These are phyloP conservation scores for Collybiopsis luxurians DNA, from an alignment of 768 basidiomycete genomes.

Conservation along the genomic window DNA sequence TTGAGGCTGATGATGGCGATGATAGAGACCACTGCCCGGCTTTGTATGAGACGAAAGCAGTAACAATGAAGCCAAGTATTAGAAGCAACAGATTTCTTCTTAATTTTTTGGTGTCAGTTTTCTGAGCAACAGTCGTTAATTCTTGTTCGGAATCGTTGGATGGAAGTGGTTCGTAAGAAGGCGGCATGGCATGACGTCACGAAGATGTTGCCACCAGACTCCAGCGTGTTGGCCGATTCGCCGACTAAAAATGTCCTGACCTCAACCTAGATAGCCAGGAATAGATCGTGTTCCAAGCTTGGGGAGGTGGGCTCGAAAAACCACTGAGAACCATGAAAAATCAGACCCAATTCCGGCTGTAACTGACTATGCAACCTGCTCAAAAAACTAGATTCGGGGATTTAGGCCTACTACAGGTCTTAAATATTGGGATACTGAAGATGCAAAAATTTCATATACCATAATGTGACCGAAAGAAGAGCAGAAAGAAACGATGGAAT, in stretches of 20 bases:
- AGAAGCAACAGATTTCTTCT: constrained; percentile 31
- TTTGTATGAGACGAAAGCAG: constrained; percentile 41
- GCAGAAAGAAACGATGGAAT: too few relatives aligned
- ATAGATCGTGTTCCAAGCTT: background rate
- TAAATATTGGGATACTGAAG: too few relatives aligned
- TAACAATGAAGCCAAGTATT: constrained; percentile 29
- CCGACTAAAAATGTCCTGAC: background rate
- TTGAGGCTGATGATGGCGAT: constrained; percentile 3
- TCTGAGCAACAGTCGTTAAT: constrained; percentile 17
- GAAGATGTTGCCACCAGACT: background rate
- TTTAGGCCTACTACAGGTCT: too few relatives aligned
- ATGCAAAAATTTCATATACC: too few relatives aligned
- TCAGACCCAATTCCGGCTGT: too few relatives aligned
- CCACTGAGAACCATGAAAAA: too few relatives aligned
- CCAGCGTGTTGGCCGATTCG: background rate
- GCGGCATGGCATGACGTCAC: background rate
- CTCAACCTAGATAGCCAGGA: too few relatives aligned
- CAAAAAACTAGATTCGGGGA: too few relatives aligned
- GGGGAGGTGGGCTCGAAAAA: background rate
- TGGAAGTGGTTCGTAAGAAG: constrained; percentile 29
- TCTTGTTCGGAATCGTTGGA: constrained; percentile 20
- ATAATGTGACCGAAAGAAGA: too few relatives aligned
- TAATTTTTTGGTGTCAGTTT: constrained; percentile 19
- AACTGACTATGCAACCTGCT: too few relatives aligned
- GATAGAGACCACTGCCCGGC: constrained; percentile 37